A percentile compares a stretch with the other conserved stretches of the same genome.
Conservation (phyloP, 768 basidiomycete species). For the Nevesoporus exiguus region DNA sequence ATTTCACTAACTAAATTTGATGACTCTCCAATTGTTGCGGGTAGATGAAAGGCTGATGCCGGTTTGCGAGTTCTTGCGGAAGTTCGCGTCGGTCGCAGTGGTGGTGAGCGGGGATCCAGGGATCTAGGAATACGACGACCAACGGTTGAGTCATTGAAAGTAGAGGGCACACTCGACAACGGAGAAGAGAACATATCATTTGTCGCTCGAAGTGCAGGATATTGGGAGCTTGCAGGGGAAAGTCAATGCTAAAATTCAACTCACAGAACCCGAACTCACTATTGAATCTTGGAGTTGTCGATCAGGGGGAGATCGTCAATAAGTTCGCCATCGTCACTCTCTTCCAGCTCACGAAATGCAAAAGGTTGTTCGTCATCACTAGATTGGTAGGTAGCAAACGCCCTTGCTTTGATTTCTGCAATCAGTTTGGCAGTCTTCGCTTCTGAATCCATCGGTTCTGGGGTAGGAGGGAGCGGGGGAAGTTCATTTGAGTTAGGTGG, state of each 20-base stretch:
- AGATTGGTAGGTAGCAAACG: conserved; percentile 43
- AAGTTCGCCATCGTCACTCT: conserved; percentile 50
- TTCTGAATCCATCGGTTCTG: conserved; percentile 30
- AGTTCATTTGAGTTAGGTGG: conserved; percentile 20
- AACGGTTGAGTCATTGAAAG: not conserved
- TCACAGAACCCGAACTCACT: conserved; percentile 7
- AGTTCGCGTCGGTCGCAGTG: conserved; percentile 6
- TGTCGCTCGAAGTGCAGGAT: not conserved
- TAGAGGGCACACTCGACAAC: conserved; percentile 21
- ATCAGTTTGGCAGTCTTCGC: conserved; percentile 57
- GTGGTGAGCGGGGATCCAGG: conserved; percentile 2
- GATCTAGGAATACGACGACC: not conserved
- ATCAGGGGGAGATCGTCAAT: conserved; percentile 18
- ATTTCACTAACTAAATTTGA: not conserved
- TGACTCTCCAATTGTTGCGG: conserved; percentile 10
- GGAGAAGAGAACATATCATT: conserved; percentile 19
- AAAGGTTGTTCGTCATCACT: conserved; percentile 42
- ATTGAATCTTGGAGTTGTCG: not conserved
- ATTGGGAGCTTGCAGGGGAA: conserved; percentile 4
- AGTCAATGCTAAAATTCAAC: not conserved
- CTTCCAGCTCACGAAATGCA: conserved; percentile 44
- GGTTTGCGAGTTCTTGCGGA: conserved; percentile 22
- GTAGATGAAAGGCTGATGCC: conserved; percentile 5
- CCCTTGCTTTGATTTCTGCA: conserved; percentile 61
- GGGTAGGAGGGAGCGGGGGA: conserved; percentile 28